These are phyloP conservation scores for Yamadazyma dushanensis DNA, from an alignment of 1,139 yeast genomes.

Conservation along the genomic window DNA sequence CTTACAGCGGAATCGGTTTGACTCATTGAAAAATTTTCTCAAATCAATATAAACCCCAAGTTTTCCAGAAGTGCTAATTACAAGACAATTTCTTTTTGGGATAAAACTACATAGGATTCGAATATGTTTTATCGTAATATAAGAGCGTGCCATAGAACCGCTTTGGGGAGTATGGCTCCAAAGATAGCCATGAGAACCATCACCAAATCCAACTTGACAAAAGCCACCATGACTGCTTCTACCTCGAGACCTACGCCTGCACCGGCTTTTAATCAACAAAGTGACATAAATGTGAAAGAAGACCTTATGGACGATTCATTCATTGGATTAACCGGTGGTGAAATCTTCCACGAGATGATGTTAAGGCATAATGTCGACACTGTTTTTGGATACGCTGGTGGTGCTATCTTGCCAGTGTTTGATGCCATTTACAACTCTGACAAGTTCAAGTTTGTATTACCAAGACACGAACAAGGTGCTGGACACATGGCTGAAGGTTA, in stretches of 20 bases:
- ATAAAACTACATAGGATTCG: neutral
- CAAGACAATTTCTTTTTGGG: neutral
- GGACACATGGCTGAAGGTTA: conserved; percentile 99
- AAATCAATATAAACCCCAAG: conserved; percentile 8
- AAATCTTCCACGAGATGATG: conserved; percentile 99
- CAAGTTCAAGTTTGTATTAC: conserved; percentile 84
- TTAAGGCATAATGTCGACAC: conserved; percentile 93
- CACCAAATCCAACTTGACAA: conserved; percentile 32
- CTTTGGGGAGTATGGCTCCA: conserved; percentile 1
- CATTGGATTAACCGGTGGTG: conserved; percentile 95
- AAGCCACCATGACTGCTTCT: conserved; percentile 35
- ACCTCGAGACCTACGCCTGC: conserved; percentile 39
- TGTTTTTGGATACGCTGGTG: conserved; percentile 94
- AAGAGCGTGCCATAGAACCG: conserved; percentile 8
- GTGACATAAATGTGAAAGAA: conserved; percentile 14
- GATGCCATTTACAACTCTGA: conserved; percentile 95
- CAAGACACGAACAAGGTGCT: conserved; percentile 98
- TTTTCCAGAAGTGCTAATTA: neutral
- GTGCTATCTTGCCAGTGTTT: conserved; percentile 96
- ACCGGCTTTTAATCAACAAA: conserved; percentile 36
- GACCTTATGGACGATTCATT: conserved; percentile 73
- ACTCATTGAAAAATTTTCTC: conserved; percentile 18
- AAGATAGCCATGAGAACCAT: conserved; percentile 23
- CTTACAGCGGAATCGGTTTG: conserved; percentile 14
- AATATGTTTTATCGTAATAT: conserved; percentile 15